Evolutionary conservation across 495 filamentous ascomycete genomes (phyloP).

Genomic region (Aspergillus sparsus): DNA sequence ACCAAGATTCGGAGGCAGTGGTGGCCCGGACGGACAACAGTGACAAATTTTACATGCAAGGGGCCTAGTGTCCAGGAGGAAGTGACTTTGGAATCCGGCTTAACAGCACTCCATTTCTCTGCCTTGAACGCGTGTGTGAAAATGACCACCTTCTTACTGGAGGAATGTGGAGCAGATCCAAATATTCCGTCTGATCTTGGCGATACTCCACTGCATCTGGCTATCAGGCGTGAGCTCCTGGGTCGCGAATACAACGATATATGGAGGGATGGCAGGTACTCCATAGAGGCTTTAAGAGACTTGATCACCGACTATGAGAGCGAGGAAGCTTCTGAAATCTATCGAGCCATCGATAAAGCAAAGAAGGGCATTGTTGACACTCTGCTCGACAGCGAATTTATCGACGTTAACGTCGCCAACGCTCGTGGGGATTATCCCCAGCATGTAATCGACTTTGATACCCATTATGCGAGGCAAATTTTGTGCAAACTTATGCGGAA

Average conservation of each 20-base stretch:
- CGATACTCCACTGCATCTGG: slow-evolving; percentile 12
- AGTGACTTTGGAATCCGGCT: slow-evolving; percentile 1
- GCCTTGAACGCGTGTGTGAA: not conserved
- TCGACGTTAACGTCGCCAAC: slow-evolving; percentile 20
- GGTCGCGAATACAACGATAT: slow-evolving; percentile 6
- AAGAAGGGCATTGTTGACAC: slow-evolving; percentile 14
- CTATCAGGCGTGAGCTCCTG: slow-evolving; percentile 3
- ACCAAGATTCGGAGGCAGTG: not conserved
- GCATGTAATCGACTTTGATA: slow-evolving; percentile 20
- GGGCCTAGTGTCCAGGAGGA: no score
- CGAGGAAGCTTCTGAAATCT: slow-evolving; percentile 19
- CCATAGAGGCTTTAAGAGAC: slow-evolving; percentile 14
- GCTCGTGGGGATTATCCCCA: slow-evolving; percentile 19
- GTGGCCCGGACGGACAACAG: slow-evolving; percentile 6
- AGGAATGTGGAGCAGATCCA: slow-evolving; percentile 8
- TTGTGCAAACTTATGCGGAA: slow-evolving; percentile 16
- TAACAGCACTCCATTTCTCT: slow-evolving; percentile 11
- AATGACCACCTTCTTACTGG: slow-evolving; percentile 9
- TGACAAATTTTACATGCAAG: not conserved
- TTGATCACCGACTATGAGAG: slow-evolving; percentile 19
- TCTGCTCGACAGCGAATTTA: slow-evolving; percentile 17
- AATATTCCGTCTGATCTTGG: slow-evolving; percentile 5
- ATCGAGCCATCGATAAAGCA: slow-evolving; percentile 8
- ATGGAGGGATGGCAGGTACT: slow-evolving; percentile 7
- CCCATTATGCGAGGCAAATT: slow-evolving; percentile 14